phyloP scores from a whole-genome alignment of 75 land plant species.

The Pinus tabuliformis region DNA sequence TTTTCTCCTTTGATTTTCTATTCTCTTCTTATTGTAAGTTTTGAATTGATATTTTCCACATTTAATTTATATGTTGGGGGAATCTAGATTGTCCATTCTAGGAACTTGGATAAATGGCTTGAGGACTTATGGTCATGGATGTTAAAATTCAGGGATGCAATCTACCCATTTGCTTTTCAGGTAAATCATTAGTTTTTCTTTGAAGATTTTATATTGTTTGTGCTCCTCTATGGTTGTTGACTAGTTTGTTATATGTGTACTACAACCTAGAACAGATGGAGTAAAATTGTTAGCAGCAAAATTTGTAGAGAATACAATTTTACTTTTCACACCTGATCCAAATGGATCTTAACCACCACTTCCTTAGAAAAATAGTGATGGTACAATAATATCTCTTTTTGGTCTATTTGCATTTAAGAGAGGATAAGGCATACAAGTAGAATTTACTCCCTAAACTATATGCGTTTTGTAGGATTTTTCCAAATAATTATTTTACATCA shows the following conservation, averaged over 20 bases:
- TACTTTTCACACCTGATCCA: constrained; percentile 74
- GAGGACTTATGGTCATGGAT: constrained; percentile 81
- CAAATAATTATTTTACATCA: background rate
- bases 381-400: constrained; percentile 23
- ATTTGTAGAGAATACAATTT: constrained; percentile 72
- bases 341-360: constrained; percentile 37
- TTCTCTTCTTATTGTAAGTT: no score
- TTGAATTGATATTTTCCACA: no score
- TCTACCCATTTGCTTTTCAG: constrained; percentile 53
- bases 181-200: constrained; percentile 22
- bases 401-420: background rate
- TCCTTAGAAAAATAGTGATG: constrained; percentile 39
- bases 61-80: no score
- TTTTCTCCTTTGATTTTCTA: no score
- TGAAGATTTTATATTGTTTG: no score
- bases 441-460: background rate
- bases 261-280: no score
- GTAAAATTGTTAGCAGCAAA: constrained; percentile 69
- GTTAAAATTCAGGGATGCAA: constrained; percentile 73
- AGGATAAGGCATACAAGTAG: background rate
- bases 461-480: background rate
- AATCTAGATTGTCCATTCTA: constrained; percentile 53
- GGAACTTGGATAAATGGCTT: constrained; percentile 64
- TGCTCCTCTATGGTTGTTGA: background rate
- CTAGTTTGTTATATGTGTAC: no score